A percentile compares a stretch with the other conserved stretches of the same genome.
phyloP scores from a whole-genome alignment of 1,284 basidiomycete genomes.

The Microbotryomycetes sp. region DNA sequence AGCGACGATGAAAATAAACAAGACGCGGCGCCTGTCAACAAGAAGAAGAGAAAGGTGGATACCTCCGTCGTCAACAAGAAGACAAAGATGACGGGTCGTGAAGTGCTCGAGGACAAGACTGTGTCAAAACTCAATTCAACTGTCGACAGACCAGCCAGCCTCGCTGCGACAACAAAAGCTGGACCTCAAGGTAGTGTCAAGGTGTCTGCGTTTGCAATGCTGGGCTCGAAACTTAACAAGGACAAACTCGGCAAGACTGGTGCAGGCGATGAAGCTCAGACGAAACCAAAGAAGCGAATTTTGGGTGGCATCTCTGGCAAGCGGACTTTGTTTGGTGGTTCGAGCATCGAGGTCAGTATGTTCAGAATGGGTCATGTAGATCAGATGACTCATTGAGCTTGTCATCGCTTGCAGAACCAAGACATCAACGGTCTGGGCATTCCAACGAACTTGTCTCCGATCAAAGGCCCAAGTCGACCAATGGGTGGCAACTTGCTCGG shows the following conservation, averaged over 20 bases:
- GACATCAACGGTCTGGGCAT: conserved; percentile 22
- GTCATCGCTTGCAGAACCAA: too few relatives aligned
- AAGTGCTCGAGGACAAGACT: background rate
- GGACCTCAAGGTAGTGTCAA: too few relatives aligned
- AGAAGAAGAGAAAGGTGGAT: conserved; percentile 10
- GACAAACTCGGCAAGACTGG: conserved; percentile 12
- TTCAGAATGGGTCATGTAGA: background rate
- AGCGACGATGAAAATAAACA: background rate
- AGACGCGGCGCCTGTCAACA: conserved; percentile 3
- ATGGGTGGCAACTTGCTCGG: conserved; percentile 3
- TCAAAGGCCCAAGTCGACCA: too few relatives aligned
- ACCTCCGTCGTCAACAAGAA: conserved; percentile 17
- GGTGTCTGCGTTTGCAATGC: too few relatives aligned
- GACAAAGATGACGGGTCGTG: background rate
- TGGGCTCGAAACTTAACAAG: too few relatives aligned
- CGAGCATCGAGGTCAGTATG: conserved; percentile 23
- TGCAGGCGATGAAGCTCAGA: background rate
- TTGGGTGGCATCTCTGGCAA: conserved; percentile 7
- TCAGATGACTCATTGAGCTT: background rate
- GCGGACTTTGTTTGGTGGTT: conserved; percentile 16
- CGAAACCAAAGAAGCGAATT: conserved; percentile 17
- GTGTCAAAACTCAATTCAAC: conserved; percentile 1
- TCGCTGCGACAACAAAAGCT: background rate
- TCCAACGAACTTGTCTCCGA: conserved; percentile 26
- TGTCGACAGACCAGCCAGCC: background rate